These are phyloP conservation scores for Flaveria linearis DNA, from an alignment of 129 eudicot species.

Conservation along the genomic window DNA sequence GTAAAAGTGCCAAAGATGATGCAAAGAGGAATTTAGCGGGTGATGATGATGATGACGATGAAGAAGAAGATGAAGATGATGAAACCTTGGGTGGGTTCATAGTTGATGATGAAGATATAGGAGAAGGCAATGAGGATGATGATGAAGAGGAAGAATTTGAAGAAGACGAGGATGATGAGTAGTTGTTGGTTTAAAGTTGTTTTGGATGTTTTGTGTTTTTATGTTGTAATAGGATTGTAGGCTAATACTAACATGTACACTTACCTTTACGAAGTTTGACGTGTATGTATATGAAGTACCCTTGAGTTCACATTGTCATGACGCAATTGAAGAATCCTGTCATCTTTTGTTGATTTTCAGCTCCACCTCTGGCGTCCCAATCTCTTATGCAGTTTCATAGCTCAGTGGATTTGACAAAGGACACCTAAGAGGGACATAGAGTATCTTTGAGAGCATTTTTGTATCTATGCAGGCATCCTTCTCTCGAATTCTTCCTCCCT, in stretches of 20 bases:
- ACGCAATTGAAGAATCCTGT: neutral
- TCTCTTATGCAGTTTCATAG: too few species aligned
- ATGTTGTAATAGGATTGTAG: constrained; percentile 5
- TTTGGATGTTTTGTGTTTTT: constrained; percentile 23
- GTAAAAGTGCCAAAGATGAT: constrained; percentile 17
- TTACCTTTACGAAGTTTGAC: neutral
- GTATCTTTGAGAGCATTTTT: too few species aligned
- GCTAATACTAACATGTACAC: constrained; percentile 11
- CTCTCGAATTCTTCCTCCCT: too few species aligned
- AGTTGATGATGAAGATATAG: constrained; percentile 55
- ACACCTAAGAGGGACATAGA: too few species aligned
- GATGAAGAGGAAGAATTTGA: constrained; percentile 50
- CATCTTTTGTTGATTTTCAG: neutral
- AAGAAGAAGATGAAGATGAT: constrained; percentile 53
- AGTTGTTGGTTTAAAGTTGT: constrained; percentile 24
- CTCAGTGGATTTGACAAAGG: too few species aligned
- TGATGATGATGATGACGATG: constrained; percentile 47
- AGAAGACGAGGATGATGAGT: constrained; percentile 63
- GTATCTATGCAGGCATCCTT: too few species aligned
- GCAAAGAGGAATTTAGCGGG: constrained; percentile 18
- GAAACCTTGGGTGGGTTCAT: constrained; percentile 81
- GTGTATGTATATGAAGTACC: neutral
- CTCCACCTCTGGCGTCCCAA: neutral
- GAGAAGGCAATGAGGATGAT: constrained; percentile 35
- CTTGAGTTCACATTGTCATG: neutral